These are phyloP conservation scores for Xylariaceae sp. DNA, from an alignment of 2,329 filamentous ascomycete species.

Conservation along the genomic window DNA sequence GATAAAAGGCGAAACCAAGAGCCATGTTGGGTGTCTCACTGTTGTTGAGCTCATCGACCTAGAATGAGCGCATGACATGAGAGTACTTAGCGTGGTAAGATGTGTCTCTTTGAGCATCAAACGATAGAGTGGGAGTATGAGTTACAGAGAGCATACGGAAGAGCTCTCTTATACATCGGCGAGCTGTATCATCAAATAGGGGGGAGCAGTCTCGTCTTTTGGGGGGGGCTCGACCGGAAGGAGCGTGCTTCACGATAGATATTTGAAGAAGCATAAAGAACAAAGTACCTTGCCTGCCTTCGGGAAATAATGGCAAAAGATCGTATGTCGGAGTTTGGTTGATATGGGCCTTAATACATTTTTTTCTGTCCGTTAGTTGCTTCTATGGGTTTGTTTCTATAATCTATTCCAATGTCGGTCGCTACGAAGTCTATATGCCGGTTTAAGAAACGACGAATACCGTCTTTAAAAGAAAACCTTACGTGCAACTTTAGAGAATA, in stretches of 20 bases:
- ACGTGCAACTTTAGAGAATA: too few relatives aligned
- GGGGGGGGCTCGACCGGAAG: conserved; percentile 18
- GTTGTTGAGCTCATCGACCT: conserved; percentile 14
- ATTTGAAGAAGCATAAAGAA: conserved; percentile 21
- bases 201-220: conserved; percentile 21
- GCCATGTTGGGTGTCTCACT: conserved; percentile 8
- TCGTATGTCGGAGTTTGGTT: conserved; percentile 56
- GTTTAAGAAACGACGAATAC: too few relatives aligned
- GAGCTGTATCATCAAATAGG: conserved; percentile 23
- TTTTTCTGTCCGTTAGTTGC: conserved; percentile 27
- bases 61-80: conserved; percentile 2
- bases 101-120: conserved; percentile 19
- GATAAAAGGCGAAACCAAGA: conserved; percentile 1
- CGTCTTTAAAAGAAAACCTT: too few relatives aligned
- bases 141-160: conserved; percentile 9
- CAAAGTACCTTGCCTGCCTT: conserved; percentile 16
- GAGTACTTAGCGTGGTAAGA: conserved; percentile 18
- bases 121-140: conserved; percentile 21
- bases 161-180: conserved; percentile 14
- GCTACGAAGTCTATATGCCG: too few relatives aligned
- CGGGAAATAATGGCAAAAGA: conserved; percentile 41
- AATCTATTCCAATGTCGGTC: background rate
- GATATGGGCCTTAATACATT: conserved; percentile 52
- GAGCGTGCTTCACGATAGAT: conserved; percentile 28
- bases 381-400: background rate